A percentile compares a stretch with the other conserved stretches of the same genome.
phyloP scores from a whole-genome alignment of 176 grass and related monocot species.

The Carex littledalei region DNA sequence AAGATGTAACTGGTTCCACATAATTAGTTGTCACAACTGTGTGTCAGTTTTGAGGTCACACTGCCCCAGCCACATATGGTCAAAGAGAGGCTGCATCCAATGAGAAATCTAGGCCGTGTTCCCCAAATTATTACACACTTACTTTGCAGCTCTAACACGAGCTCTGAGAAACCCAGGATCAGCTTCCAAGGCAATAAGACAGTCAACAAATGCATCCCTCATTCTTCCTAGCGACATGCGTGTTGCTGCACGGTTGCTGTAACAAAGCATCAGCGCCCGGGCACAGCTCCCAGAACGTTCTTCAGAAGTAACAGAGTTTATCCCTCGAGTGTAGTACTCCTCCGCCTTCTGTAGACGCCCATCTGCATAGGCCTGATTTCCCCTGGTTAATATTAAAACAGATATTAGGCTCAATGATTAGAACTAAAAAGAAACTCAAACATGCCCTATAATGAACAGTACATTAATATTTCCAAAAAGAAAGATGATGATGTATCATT shows the following conservation, averaged over 20 bases:
- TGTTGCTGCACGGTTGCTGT: constrained; percentile 94
- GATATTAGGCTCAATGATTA: constrained; percentile 11
- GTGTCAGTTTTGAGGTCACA: background rate
- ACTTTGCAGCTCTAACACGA: constrained; percentile 89
- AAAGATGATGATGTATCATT: background rate
- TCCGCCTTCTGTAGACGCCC: constrained; percentile 78
- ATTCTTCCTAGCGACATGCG: constrained; percentile 86
- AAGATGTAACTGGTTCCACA: background rate
- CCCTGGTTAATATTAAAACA: constrained; percentile 60
- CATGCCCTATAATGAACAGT: background rate
- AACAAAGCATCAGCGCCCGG: constrained; percentile 74
- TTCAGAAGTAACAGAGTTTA: constrained; percentile 51
- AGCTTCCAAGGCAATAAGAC: constrained; percentile 56
- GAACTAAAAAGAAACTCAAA: background rate
- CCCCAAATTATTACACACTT: constrained; percentile 28
- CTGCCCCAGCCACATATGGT: background rate
- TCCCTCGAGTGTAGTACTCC: constrained; percentile 79
- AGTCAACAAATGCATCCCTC: constrained; percentile 77
- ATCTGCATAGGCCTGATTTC: constrained; percentile 89
- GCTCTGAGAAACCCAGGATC: constrained; percentile 72
- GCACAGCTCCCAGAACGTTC: constrained; percentile 41
- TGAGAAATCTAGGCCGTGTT: background rate
- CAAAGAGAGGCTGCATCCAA: background rate
- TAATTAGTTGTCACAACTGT: background rate
- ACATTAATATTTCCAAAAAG: background rate